Evolutionary conservation across 345 rosid species (phyloP).

Genomic region (Eucalyptus caleyi): DNA sequence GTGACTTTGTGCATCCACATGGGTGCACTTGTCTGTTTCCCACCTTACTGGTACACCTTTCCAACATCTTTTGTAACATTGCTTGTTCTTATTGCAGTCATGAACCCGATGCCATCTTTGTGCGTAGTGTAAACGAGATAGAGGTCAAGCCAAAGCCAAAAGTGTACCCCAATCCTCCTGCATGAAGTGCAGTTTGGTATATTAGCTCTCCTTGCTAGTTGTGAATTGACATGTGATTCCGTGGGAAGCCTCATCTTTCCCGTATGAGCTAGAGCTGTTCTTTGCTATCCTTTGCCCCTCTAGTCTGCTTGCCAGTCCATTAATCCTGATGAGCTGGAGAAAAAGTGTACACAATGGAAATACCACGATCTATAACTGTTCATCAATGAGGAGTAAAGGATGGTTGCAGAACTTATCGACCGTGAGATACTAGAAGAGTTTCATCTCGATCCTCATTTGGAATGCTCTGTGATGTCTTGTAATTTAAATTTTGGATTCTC

Average conservation of each 20-base stretch:
- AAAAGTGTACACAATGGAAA: neutral
- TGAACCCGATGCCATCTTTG: conserved; percentile 81
- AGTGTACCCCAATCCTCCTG: conserved; percentile 66
- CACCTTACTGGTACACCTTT: neutral
- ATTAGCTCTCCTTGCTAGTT: neutral
- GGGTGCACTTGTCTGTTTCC: neutral
- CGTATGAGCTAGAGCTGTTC: neutral
- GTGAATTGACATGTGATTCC: neutral
- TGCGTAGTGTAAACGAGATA: conserved; percentile 81
- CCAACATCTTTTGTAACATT: neutral
- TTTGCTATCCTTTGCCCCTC: neutral
- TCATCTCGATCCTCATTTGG: neutral
- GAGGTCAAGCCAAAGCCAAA: conserved; percentile 97
- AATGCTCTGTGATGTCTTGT: neutral
- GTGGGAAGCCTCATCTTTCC: neutral
- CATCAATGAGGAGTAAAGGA: neutral
- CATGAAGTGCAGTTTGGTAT: conserved; percentile 4
- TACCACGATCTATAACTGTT: neutral
- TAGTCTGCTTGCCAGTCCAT: neutral
- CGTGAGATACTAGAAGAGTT: neutral
- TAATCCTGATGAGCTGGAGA: neutral
- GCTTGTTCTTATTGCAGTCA: conserved; percentile 44
- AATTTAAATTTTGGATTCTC: neutral
- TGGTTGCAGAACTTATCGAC: neutral
- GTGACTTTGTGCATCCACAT: neutral